Evolutionary conservation across 768 basidiomycete species (phyloP).

Genomic region (Suillus weaverae): DNA sequence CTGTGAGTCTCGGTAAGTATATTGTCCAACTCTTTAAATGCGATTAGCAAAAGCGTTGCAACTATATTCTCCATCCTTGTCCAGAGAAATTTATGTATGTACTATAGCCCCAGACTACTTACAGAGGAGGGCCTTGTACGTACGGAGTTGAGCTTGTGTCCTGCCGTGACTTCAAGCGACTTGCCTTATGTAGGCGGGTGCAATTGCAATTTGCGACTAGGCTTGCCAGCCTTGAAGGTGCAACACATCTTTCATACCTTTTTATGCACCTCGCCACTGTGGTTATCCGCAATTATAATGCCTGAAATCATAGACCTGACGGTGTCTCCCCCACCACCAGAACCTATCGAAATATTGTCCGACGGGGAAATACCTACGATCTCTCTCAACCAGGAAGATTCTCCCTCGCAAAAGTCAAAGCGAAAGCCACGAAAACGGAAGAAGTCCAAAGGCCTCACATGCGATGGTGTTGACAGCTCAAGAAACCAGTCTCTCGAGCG

Average conservation of each 20-base stretch:
- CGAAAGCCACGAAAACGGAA: constrained; percentile 30
- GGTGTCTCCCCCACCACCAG: constrained; percentile 23
- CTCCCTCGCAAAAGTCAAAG: constrained; percentile 20
- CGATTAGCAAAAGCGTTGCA: neutral
- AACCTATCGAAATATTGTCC: constrained; percentile 33
- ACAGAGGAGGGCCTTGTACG: neutral
- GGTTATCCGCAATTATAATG: constrained; percentile 15
- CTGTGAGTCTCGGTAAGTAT: neutral
- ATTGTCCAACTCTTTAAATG: neutral
- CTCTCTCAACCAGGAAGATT: constrained; percentile 7
- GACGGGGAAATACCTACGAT: constrained; percentile 16
- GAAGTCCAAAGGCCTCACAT: constrained; percentile 18
- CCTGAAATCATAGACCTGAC: constrained; percentile 37
- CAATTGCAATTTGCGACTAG: neutral
- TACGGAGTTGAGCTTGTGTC: neutral
- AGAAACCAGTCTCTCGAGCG: constrained; percentile 20
- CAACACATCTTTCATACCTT: neutral
- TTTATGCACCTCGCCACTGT: neutral
- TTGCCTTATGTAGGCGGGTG: neutral
- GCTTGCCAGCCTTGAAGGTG: neutral
- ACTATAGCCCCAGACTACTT: neutral
- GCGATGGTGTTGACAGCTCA: constrained; percentile 18
- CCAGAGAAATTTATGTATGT: neutral
- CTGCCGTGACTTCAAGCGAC: too few relatives aligned
- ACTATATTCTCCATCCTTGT: neutral